phyloP scores from a whole-genome alignment of 176 grass and related monocot species.

The Echinochloa phyllopogon region DNA sequence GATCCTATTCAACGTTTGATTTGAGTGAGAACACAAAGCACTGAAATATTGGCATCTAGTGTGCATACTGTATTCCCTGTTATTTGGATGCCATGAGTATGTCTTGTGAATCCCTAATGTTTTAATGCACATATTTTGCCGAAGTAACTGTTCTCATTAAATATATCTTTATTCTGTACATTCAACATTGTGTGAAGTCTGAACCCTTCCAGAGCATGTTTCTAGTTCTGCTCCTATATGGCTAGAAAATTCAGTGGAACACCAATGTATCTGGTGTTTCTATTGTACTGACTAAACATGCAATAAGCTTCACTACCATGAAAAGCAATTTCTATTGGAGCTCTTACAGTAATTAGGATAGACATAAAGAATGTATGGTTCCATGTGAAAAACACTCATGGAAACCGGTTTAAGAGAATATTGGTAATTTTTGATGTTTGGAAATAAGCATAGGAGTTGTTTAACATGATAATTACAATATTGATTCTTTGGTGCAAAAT shows the following conservation, averaged over 20 bases:
- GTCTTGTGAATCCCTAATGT: background rate
- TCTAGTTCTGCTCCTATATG: background rate
- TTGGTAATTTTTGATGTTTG: background rate
- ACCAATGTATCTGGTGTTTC: constrained; percentile 7
- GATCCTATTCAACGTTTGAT: constrained; percentile 20
- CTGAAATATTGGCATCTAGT: constrained; percentile 7
- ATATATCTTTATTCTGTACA: background rate
- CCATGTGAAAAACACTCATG: background rate
- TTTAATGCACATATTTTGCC: background rate
- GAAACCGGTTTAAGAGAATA: background rate
- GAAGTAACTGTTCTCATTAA: background rate
- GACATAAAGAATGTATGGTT: background rate
- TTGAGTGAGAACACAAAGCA: background rate
- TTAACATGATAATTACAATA: background rate
- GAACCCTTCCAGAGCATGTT: background rate
- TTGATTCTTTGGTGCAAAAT: background rate
- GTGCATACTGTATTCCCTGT: background rate
- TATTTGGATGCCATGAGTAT: background rate
- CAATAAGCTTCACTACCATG: background rate
- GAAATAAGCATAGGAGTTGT: background rate
- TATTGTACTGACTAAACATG: constrained; percentile 15
- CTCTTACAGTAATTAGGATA: background rate
- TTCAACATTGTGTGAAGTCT: background rate
- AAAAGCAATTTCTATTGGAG: background rate
- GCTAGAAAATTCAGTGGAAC: background rate